These are phyloP conservation scores for Monosporascus sp. DNA, from an alignment of 2,329 filamentous ascomycete genomes.

Conservation along the genomic window DNA sequence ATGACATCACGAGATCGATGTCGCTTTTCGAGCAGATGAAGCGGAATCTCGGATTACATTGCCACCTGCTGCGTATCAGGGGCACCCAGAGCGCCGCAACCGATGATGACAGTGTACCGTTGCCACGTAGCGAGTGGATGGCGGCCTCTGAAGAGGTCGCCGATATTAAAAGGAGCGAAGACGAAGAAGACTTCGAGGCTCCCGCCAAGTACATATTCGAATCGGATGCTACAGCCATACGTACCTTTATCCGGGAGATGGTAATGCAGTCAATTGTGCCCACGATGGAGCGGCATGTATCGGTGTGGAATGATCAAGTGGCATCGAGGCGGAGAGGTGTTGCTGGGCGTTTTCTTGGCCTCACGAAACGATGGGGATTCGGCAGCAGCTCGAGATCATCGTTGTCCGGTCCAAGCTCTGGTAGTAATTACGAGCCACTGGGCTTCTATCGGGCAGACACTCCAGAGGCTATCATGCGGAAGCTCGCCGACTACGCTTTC, in stretches of 20 bases:
- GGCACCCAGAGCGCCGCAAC: conserved; percentile 81
- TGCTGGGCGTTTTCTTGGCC: conserved; percentile 86
- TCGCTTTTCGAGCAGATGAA: conserved; percentile 98
- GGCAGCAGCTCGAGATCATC: conserved; percentile 60
- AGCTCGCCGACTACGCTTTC: conserved; percentile 89
- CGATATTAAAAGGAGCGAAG: conserved; percentile 63
- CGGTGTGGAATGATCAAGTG: conserved; percentile 95
- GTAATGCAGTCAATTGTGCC: conserved; percentile 92
- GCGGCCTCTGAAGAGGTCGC: conserved; percentile 79
- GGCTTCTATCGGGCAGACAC: conserved; percentile 82
- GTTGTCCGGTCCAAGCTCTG: conserved; percentile 43
- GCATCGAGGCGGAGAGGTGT: conserved; percentile 84
- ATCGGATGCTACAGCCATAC: conserved; percentile 82
- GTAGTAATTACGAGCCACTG: conserved; percentile 68
- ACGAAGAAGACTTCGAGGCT: conserved; percentile 65
- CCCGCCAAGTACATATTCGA: conserved; percentile 80
- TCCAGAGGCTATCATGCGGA: conserved; percentile 86
- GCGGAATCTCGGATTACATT: conserved; percentile 92
- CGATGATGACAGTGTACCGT: conserved; percentile 81
- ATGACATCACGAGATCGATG: conserved; percentile 87
- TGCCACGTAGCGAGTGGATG: conserved; percentile 84
- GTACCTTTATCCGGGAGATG: conserved; percentile 87
- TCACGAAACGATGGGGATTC: conserved; percentile 89
- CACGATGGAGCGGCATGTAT: conserved; percentile 88
- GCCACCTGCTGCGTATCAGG: conserved; percentile 80